Base-by-base conservation (phyloP, 345 rosid genomes). In the Clausena lansium region DNA sequence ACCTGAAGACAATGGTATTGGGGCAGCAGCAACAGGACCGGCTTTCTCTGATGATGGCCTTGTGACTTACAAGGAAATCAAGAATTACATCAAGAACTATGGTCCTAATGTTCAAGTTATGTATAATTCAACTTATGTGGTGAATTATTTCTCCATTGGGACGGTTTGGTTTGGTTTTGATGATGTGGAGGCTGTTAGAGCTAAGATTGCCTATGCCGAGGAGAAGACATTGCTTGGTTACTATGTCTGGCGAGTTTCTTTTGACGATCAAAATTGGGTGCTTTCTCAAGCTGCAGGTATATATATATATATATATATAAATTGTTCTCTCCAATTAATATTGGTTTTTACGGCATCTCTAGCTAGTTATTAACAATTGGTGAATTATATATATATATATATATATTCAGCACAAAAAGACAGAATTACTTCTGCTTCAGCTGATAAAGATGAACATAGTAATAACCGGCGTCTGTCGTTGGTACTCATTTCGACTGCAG, bases 111-210 rank as follows among this genome's bases (percentile, higher is more conserved):
- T 14, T 0, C 19, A 4, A 50, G 7, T 85, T 2, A 9, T 50
- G 33, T 89, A 85, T 60, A 82, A 87, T 76, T 28, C 79, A 50
- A 80, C 86, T 2, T 84, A 80, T 47, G 89, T 76, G 22, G 85
- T 76, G 60, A 85, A 82, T 47, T 60, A 71, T 50, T 82, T 32
- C 83, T 73, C 52, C 0, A 22, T 25, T 33, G 85, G 85, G 25
- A 41, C 25, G 8, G 0, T 0, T 15, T 87, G 92, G 92, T 75
- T 89, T 54, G 83, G 84, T 80, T 89, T 81, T 62, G 92, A 87
- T 36, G 89, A 75, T 68, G 85, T 79, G 14, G 90, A 87, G 57
- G 82, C 81, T 14, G 41, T 87, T 15, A 73, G 58, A 77, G 64
- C 75, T 9, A 89, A 89, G 76, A 70, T 83, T 57, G 70, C 78